Evolutionary conservation across 768 basidiomycete species (phyloP).

Genomic region (Boletus subcaerulescens): DNA sequence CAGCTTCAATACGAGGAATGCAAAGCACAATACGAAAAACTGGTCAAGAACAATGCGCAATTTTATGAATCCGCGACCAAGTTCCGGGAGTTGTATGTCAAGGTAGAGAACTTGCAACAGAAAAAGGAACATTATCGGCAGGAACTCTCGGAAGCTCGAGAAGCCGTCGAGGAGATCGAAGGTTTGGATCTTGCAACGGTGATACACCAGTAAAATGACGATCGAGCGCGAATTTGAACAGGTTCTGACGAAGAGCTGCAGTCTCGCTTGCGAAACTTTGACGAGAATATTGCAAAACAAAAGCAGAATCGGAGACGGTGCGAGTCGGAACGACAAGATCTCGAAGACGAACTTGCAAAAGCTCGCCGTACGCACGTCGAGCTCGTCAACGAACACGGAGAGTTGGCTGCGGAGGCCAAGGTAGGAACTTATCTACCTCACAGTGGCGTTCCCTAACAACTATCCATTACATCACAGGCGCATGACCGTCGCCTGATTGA

Average conservation of each 20-base stretch:
- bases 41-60: conserved; percentile 66
- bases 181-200: conserved; percentile 36
- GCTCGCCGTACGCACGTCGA: conserved; percentile 53
- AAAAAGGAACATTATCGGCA: conserved; percentile 58
- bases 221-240: conserved; percentile 24
- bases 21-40: conserved; percentile 59
- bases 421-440: conserved; percentile 33
- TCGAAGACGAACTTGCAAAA: conserved; percentile 56
- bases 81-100: conserved; percentile 81
- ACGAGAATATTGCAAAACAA: conserved; percentile 51
- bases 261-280: conserved; percentile 53
- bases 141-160: conserved; percentile 59
- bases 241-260: conserved; percentile 74
- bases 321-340: conserved; percentile 52
- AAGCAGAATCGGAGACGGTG: conserved; percentile 48
- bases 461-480: conserved; percentile 41
- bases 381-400: conserved; percentile 61
- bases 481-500: conserved; percentile 67
- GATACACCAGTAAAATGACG: too few relatives aligned
- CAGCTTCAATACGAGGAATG: conserved; percentile 72
- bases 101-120: conserved; percentile 59
- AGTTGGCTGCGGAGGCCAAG: conserved; percentile 70
- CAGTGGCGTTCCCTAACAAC: not conserved
- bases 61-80: conserved; percentile 83
- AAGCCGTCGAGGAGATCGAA: conserved; percentile 63